Conservation (phyloP, 495 filamentous ascomycete species). For the Venustampulla echinocandica region DNA sequence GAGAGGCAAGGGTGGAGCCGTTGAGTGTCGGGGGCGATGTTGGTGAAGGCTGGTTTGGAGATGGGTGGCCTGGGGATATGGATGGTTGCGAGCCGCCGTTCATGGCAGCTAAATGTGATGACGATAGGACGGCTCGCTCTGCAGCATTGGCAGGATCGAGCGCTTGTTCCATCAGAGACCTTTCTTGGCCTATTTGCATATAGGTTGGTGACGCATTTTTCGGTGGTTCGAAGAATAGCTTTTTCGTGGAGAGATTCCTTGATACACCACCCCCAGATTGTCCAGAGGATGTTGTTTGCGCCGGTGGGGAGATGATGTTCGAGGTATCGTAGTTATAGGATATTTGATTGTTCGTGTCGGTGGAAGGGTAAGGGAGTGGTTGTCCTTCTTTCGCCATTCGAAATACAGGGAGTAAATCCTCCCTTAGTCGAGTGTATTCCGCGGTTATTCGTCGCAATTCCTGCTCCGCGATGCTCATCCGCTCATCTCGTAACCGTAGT, state of each 20-base stretch:
- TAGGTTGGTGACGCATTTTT: slow-evolving; percentile 76
- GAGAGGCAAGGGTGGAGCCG: slow-evolving; percentile 44
- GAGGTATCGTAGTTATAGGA: slow-evolving; percentile 36
- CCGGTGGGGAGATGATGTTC: slow-evolving; percentile 39
- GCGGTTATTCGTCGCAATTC: slow-evolving; percentile 75
- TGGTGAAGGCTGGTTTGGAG: slow-evolving; percentile 63
- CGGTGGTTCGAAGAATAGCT: slow-evolving; percentile 73
- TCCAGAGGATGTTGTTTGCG: slow-evolving; percentile 38
- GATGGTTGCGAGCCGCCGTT: slow-evolving; percentile 46
- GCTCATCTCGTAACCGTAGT: slow-evolving; percentile 77
- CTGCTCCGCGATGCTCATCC: slow-evolving; percentile 67
- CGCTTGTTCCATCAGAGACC: slow-evolving; percentile 46
- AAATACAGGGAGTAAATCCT: slow-evolving; percentile 84
- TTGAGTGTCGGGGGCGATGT: slow-evolving; percentile 57
- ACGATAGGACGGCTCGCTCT: slow-evolving; percentile 57
- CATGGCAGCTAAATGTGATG: slow-evolving; percentile 66
- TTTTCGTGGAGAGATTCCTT: slow-evolving; percentile 84
- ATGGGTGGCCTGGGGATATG: slow-evolving; percentile 51
- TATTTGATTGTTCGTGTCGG: slow-evolving; percentile 28
- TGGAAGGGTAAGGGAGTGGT: slow-evolving; percentile 53
- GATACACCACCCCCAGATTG: slow-evolving; percentile 48
- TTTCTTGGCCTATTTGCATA: slow-evolving; percentile 47
- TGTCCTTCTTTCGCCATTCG: slow-evolving; percentile 84
- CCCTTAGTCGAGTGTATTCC: slow-evolving; percentile 73
- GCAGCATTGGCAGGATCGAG: slow-evolving; percentile 45